Evolutionary conservation across 495 filamentous ascomycete genomes (phyloP), one percentile per base, ranked within the genome.

Genomic region (Aspergillus avenaceus): DNA sequence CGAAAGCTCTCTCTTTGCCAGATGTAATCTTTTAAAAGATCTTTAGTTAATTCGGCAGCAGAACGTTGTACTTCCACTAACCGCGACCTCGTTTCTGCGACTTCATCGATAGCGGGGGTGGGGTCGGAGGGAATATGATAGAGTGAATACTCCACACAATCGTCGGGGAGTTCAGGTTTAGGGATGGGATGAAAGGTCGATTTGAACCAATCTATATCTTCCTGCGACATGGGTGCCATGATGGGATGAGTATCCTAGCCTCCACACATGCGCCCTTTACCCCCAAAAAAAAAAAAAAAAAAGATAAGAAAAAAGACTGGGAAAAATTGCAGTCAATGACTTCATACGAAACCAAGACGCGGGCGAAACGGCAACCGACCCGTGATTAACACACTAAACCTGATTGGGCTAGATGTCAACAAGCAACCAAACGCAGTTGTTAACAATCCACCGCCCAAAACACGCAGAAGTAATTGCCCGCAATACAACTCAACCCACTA

Each of bases 1-100:
- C 68, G 68, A 52, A 97, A 91, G 4, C 69, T 65, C 18, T 96
- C 88, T 4, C 91, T 83, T 68, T 98, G 93, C 93, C 93, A 98
- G 50, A 97, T 96, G 60, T 96, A 97, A 42, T 87, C 87, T 53
- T 84, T 85, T 31, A 91, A 69, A 19, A 88, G 63, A 18, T 74
- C 67, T 31, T 83, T 82, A 8, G 71, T 75, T 46, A 93, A 66
- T 45, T 82, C 75, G 3, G 75, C 71, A 4, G 87, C 84, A 8
- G 78, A 78, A 60, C 76, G 84, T 54, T 89, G 83, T 4, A 96
- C 75, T n/a, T 78, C 69, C 44, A 85, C 83, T 46, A 98, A 76
- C 24, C 76, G 78, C 9, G 77, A 56, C 19, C 82, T 78, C 11
- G 75, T 72, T 52, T 82, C 79, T 18, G 75, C 61, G 25, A 70